These are phyloP conservation scores for Cladosporium sp. DNA, from an alignment of 2,329 filamentous ascomycete species.

Conservation along the genomic window DNA sequence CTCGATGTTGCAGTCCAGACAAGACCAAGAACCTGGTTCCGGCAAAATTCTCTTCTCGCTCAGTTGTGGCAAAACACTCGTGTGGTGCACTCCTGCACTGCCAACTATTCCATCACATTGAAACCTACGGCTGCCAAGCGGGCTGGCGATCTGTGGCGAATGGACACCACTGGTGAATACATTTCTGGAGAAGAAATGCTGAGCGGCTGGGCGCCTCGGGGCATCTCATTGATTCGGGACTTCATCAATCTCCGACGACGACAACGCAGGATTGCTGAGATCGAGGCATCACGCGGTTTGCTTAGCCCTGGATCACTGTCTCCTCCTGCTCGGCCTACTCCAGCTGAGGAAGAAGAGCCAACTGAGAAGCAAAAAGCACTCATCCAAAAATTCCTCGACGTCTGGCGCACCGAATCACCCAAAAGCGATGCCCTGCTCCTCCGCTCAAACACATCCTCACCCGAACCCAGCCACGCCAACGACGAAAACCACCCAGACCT, in stretches of 20 bases:
- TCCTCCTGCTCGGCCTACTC: constrained; percentile 38
- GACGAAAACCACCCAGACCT: constrained; percentile 18
- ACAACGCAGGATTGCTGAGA: constrained; percentile 68
- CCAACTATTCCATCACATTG: constrained; percentile 80
- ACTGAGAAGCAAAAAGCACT: constrained; percentile 37
- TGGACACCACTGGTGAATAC: constrained; percentile 92
- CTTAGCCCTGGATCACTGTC: constrained; percentile 41
- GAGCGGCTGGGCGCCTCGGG: constrained; percentile 78
- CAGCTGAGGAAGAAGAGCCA: constrained; percentile 15
- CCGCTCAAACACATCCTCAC: constrained; percentile 58
- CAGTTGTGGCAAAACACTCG: constrained; percentile 79
- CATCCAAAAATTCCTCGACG: constrained; percentile 52
- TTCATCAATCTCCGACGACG: constrained; percentile 72
- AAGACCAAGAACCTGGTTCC: constrained; percentile 74
- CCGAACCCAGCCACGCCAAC: constrained; percentile 44
- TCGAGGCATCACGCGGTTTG: constrained; percentile 67
- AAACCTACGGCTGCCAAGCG: constrained; percentile 86
- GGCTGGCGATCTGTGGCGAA: constrained; percentile 88
- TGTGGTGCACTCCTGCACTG: constrained; percentile 80
- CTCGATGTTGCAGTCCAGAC: constrained; percentile 79
- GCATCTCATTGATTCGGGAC: constrained; percentile 86
- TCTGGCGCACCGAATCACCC: constrained; percentile 54
- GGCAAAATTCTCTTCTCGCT: constrained; percentile 81
- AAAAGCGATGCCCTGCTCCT: constrained; percentile 44
- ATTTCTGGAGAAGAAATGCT: constrained; percentile 92